Conservation (phyloP, 495 filamentous ascomycete genomes). For the Hyphodiscus hymeniophilus region DNA sequence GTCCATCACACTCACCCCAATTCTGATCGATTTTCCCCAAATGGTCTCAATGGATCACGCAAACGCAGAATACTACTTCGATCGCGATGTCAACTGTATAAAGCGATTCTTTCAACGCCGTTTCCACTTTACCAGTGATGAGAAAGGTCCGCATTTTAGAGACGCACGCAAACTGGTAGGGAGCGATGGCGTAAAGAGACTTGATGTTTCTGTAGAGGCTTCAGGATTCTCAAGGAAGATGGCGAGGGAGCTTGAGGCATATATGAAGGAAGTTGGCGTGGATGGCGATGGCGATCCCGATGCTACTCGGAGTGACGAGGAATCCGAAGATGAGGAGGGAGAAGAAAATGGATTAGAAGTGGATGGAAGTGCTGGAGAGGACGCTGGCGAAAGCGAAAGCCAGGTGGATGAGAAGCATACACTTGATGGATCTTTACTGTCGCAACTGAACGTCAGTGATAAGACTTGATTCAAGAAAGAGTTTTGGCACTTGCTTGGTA, state of each 20-base stretch:
- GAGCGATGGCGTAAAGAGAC: conserved; percentile 52
- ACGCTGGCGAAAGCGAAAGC: conserved; percentile 2
- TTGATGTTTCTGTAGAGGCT: conserved; percentile 86
- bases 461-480: conserved; percentile 6
- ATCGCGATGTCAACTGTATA: conserved; percentile 88
- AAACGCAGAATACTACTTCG: conserved; percentile 93
- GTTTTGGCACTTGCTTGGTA: too few species aligned
- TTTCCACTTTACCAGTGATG: conserved; percentile 78
- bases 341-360: conserved; percentile 26
- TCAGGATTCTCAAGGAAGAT: conserved; percentile 95
- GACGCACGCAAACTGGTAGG: conserved; percentile 72
- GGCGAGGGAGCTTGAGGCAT: conserved; percentile 82
- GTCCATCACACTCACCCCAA: conserved; percentile 45
- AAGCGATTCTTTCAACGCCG: conserved; percentile 85
- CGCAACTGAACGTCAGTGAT: conserved; percentile 8
- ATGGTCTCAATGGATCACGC: conserved; percentile 92
- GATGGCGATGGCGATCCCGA: conserved; percentile 44
- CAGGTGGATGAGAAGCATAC: neutral
- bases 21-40: conserved; percentile 96
- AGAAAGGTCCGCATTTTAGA: conserved; percentile 73
- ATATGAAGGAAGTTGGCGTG: conserved; percentile 67
- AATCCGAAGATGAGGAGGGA: conserved; percentile 31
- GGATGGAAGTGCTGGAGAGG: conserved; percentile 24
- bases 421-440: conserved; percentile 1
- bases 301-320: conserved; percentile 32